Percentiles rank a stretch among this genome's conserved stretches.
These are phyloP conservation scores for Funneliformis mosseae DNA, from an alignment of 192 early-diverging fungal species.

Conservation along the genomic window DNA sequence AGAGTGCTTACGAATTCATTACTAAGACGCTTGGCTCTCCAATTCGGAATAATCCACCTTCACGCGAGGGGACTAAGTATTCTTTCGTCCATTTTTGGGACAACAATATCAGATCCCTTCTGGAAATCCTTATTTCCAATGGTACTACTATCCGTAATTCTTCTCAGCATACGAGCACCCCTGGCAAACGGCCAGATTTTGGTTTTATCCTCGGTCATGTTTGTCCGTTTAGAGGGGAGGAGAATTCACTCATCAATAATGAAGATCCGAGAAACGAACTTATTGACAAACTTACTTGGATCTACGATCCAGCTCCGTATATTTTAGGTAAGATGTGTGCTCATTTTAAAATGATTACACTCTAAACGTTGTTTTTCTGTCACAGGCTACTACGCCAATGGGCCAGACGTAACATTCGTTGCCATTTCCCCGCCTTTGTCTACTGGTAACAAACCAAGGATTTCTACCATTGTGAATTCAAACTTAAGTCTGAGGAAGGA, in stretches of 20 bases:
- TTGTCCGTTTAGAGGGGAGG: slow-evolving; percentile 15
- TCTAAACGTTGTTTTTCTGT: neutral
- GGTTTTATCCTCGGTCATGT: neutral
- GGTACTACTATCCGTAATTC: slow-evolving; percentile 18
- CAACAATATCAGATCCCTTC: neutral
- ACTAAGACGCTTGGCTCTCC: neutral
- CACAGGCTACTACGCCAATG: slow-evolving; percentile 12
- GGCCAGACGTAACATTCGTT: neutral
- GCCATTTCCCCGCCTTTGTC: neutral
- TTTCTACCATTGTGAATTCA: neutral
- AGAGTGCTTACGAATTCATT: neutral
- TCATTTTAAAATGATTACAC: neutral
- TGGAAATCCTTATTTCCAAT: neutral
- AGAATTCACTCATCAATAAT: neutral
- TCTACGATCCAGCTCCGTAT: slow-evolving; percentile 3
- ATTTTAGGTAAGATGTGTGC: slow-evolving; percentile 4
- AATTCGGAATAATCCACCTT: neutral
- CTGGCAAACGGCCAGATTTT: slow-evolving; percentile 1
- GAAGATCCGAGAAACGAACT: neutral
- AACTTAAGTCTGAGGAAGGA: slow-evolving; percentile 2
- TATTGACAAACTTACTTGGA: neutral
- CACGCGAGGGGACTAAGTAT: neutral
- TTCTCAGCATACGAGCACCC: neutral
- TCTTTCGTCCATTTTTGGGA: neutral
- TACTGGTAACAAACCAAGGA: neutral